Evolutionary conservation across 257 asterid genomes (phyloP).

Genomic region (Salvia miltiorrhiza): DNA sequence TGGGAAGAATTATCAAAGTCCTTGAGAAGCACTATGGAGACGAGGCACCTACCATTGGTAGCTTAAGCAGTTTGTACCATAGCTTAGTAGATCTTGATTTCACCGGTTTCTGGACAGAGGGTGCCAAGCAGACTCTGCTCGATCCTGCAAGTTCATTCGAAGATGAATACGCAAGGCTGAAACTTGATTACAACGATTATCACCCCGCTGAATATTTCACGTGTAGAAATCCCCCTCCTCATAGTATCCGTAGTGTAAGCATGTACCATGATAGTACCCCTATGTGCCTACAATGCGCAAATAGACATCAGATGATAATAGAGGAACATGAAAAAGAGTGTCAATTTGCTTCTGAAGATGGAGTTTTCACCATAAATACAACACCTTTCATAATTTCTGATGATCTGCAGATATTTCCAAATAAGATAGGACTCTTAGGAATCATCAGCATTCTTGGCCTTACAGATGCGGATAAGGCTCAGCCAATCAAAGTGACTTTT

Average conservation of each 20-base stretch:
- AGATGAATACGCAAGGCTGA: neutral
- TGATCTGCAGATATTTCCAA: conserved; percentile 13
- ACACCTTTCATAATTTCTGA: conserved; percentile 2
- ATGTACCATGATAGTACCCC: neutral
- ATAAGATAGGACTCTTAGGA: neutral
- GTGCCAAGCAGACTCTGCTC: conserved; percentile 17
- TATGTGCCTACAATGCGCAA: too few species aligned
- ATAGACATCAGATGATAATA: neutral
- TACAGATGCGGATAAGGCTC: neutral
- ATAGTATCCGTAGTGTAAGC: neutral
- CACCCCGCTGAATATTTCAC: neutral
- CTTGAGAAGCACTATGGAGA: conserved; percentile 19
- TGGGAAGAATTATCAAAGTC: conserved; percentile 20
- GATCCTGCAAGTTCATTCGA: neutral
- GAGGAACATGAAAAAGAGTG: neutral
- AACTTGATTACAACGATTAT: neutral
- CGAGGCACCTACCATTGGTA: conserved; percentile 6
- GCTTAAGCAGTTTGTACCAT: conserved; percentile 14
- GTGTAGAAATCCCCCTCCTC: neutral
- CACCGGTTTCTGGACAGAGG: neutral
- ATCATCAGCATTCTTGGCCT: neutral
- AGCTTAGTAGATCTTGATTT: neutral
- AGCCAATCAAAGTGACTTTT: neutral
- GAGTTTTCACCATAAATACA: neutral
- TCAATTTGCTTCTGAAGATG: neutral